Evolutionary conservation across 257 asterid genomes (phyloP).

Genomic region (Plantago major): DNA sequence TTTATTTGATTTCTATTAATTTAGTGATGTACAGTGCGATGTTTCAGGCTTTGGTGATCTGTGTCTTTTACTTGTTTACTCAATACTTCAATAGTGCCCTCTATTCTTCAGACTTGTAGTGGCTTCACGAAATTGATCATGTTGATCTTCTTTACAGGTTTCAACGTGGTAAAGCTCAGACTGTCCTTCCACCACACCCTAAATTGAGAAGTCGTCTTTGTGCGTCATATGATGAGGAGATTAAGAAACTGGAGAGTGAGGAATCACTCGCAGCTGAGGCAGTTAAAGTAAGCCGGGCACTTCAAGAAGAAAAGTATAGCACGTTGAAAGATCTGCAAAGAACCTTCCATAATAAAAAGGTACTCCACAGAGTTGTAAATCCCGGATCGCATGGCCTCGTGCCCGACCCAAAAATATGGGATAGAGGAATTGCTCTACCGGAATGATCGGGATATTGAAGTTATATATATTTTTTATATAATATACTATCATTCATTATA

Average conservation of each 20-base stretch:
- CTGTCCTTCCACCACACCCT: conserved; percentile 72
- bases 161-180: conserved; percentile 75
- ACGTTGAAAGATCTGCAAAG: conserved; percentile 41
- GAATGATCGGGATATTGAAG: too few species aligned
- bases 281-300: conserved; percentile 36
- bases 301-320: conserved; percentile 56
- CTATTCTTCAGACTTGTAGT: neutral
- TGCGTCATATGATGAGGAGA: conserved; percentile 72
- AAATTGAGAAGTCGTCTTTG: conserved; percentile 66
- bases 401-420: too few species aligned
- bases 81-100: too few species aligned
- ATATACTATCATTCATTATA: too few species aligned
- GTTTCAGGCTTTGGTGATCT: too few species aligned
- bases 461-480: too few species aligned
- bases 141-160: conserved; percentile 47
- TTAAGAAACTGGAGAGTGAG: conserved; percentile 47
- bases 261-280: conserved; percentile 38
- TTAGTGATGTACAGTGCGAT: too few species aligned
- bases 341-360: conserved; percentile 40
- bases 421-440: too few species aligned
- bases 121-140: conserved; percentile 24
- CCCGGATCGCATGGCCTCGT: too few species aligned
- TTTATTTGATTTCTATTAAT: too few species aligned
- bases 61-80: too few species aligned
- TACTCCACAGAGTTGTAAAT: conserved; percentile 16